Conservation (phyloP, 225 moss, liverwort and hornwort genomes). For the Ulota crispa region DNA sequence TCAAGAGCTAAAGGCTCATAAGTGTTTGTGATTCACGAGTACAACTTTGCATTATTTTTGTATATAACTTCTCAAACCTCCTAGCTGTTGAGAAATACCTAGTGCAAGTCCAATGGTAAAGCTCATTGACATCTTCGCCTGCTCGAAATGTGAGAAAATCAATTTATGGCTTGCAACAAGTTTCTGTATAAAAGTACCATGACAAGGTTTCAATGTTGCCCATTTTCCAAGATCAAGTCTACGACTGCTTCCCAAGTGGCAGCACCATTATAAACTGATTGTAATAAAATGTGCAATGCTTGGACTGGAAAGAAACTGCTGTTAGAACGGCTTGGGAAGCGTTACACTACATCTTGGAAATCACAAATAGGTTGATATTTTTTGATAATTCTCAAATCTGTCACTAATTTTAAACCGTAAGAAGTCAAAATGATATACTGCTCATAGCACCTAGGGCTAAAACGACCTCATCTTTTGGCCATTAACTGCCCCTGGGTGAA, state of each 20-base stretch:
- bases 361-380: neutral
- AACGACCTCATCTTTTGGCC: neutral
- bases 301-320: neutral
- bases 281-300: neutral
- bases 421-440: neutral
- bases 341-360: neutral
- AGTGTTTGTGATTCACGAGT: neutral
- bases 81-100: neutral
- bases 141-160: neutral
- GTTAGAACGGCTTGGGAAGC: neutral
- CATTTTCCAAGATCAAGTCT: neutral
- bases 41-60: too few species aligned
- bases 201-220: neutral
- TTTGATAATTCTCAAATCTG: neutral
- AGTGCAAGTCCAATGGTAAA: neutral
- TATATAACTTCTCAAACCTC: neutral
- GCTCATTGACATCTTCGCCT: neutral
- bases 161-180: neutral
- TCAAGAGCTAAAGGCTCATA: neutral
- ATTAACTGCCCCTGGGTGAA: neutral
- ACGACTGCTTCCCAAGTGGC: neutral
- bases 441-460: neutral
- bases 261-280: neutral
- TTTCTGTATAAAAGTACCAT: neutral
- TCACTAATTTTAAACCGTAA: neutral